Evolutionary conservation across 129 eudicot genomes (phyloP), one percentile per base, ranked within the genome.

Genomic region (Flaveria sonorensis): DNA sequence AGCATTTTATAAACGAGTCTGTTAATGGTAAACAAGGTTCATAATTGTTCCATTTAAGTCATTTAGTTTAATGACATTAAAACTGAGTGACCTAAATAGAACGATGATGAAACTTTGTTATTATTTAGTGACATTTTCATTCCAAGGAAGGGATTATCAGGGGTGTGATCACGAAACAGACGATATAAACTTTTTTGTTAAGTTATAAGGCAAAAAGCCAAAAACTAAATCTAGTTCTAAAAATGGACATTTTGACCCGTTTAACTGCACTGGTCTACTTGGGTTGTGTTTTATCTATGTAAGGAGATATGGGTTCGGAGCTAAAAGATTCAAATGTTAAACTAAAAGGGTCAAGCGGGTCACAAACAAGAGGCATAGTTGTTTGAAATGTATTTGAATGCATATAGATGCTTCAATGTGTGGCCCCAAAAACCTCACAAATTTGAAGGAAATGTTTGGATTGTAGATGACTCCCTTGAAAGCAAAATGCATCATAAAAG

Each of bases 391-490:
- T 28, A 63, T 45, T 18, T 71, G 18, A 13, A 46, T 52, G 39
- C 16, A 50, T 32, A 77, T 59, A 65, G 47, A 72, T 80, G 9
- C 72, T 80, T 40, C 36, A 3, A 55, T 52, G 14, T 24, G 79
- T 64, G 83, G 74, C 83, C 79, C 68, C 74, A 0, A 65, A 63
- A 79, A 40, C 68, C 79, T 52, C 68, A 26, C 69, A 65, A 80
- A 21, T 62, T 40, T 79, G 68, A 79, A 71, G 32, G 55, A 46
- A 18, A 61, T 71, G 62, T 71, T 60, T 60, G 82, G 77, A 71
- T 61, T 60, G 66, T 60, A 71, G 66, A 64, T 72, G 68, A 79
- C 78, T 72, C 73, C 67, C 47, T 36, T 45, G 64, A 79, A 79
- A 70, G 81, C 76, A 77, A 60, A 21, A 68, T 56, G 56, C 45